Evolutionary conservation across 2,329 filamentous ascomycete genomes (phyloP), one percentile per base, ranked within the genome.

Genomic region (Colletotrichum agaves): DNA sequence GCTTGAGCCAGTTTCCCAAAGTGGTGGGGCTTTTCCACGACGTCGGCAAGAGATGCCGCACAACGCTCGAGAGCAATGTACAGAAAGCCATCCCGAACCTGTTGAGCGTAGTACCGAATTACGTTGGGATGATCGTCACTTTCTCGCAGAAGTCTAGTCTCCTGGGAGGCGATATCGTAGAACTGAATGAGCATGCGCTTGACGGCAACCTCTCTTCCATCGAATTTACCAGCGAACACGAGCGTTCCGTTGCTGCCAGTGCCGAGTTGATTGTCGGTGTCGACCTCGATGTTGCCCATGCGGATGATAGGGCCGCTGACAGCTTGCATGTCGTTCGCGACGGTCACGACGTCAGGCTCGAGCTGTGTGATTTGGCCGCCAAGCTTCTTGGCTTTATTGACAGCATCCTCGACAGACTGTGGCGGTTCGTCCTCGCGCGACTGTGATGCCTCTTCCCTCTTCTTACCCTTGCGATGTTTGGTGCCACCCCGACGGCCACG

Each of bases 101-200:
- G 93, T 74, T 97, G 94, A 55, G 94, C 94, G 75, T 93, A 98
- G 76, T 99, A 99, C 43, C 95, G 93, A 71, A 99, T 97, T 46
- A 99, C 95, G 77, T 99, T 98, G 12, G 92, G 91, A 75, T 99
- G 96, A 74, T 98, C 93, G 73, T 99, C 96, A 75, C 94, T 98
- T 78, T 98, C 94, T 68, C 97, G 88, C 11, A 99, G 81, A 59
- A 98, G 84, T 68, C 91, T 91, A 1, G 97, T 97, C 80, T 99
- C 96, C 74, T 97, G 94, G 11, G 93, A 94, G 0, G 96, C 96
- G 72, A 99, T 93, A 71, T 97, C 95, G 76, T 94, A 98, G 74
- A 98, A 98, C 72, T 97, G 93, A 37, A 95, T 93, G 69, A 98
- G 84, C 93, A 99, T 97, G 37, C 96, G 90, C 83, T 99, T 99